A percentile compares a stretch with the other conserved stretches of the same genome.
Evolutionary conservation across 352 stramenopile genomes (phyloP).

Genomic region (Pythium insidiosum): DNA sequence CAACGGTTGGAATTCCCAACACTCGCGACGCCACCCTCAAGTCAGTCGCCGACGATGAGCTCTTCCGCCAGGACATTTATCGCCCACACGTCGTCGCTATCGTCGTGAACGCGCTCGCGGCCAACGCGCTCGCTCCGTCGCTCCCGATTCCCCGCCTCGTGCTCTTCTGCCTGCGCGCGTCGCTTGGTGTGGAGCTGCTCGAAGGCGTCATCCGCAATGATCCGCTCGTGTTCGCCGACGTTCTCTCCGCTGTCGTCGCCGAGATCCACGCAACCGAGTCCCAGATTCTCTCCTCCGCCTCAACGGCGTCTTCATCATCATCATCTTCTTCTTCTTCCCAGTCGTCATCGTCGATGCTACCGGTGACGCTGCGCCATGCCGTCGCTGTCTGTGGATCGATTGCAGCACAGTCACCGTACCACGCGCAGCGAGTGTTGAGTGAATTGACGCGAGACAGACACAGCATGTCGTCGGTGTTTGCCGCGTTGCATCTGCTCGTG

Average conservation of each 20-base stretch:
- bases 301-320: neutral
- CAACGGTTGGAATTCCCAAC: neutral
- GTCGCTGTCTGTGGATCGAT: constrained; percentile 21
- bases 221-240: constrained; percentile 22
- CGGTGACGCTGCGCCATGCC: constrained; percentile 10
- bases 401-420: constrained; percentile 27
- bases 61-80: constrained; percentile 51
- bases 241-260: constrained; percentile 29
- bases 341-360: constrained; percentile 5
- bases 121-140: neutral
- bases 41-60: constrained; percentile 30
- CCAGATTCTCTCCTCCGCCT: neutral
- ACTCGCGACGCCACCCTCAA: too few relatives aligned
- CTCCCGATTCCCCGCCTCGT: neutral
- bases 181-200: constrained; percentile 30
- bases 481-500: constrained; percentile 17
- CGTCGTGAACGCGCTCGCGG: constrained; percentile 29
- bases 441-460: constrained; percentile 1
- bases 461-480: constrained; percentile 4
- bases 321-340: too few relatives aligned
- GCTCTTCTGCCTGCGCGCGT: constrained; percentile 21
- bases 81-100: constrained; percentile 43
- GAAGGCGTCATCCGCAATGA: constrained; percentile 44
- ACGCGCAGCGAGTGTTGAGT: constrained; percentile 17
- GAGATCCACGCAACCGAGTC: constrained; percentile 15